phyloP scores from a whole-genome alignment of 169 alveolate genomes.

The Plasmodium falciparum region DNA sequence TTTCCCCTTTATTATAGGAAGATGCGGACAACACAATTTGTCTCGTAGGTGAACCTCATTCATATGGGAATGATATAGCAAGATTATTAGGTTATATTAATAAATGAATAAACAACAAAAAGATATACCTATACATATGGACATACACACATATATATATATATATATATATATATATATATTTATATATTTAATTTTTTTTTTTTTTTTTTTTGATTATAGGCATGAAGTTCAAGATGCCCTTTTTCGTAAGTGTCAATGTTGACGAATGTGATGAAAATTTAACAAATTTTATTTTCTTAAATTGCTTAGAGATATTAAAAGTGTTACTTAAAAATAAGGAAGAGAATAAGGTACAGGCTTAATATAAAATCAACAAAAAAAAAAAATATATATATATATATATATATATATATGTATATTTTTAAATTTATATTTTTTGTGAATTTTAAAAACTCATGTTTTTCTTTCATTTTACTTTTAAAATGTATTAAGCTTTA shows the following conservation, averaged over 20 bases:
- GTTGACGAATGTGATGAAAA: conserved; percentile 65
- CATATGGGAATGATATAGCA: conserved; percentile 69
- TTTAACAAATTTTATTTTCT: conserved; percentile 53
- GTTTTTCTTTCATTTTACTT: too few relatives aligned
- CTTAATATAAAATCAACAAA: background rate
- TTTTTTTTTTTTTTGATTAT: background rate
- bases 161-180: background rate
- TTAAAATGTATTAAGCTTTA: too few relatives aligned
- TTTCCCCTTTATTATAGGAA: conserved; percentile 13
- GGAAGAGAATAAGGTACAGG: background rate
- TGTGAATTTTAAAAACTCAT: too few relatives aligned
- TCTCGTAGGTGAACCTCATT: conserved; percentile 54
- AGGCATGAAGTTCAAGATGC: conserved; percentile 65
- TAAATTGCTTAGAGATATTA: conserved; percentile 40
- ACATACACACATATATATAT: background rate
- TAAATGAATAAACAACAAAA: background rate
- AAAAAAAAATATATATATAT: background rate
- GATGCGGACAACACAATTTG: conserved; percentile 72
- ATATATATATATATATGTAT: too few relatives aligned
- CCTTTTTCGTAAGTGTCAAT: conserved; percentile 68
- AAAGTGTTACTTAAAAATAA: conserved; percentile 17
- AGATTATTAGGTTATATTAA: conserved; percentile 30
- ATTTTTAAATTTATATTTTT: too few relatives aligned
- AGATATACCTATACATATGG: background rate
- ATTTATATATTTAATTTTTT: background rate